Conservation (phyloP, 2,329 filamentous ascomycete genomes). For the Aspergillus melleus region DNA sequence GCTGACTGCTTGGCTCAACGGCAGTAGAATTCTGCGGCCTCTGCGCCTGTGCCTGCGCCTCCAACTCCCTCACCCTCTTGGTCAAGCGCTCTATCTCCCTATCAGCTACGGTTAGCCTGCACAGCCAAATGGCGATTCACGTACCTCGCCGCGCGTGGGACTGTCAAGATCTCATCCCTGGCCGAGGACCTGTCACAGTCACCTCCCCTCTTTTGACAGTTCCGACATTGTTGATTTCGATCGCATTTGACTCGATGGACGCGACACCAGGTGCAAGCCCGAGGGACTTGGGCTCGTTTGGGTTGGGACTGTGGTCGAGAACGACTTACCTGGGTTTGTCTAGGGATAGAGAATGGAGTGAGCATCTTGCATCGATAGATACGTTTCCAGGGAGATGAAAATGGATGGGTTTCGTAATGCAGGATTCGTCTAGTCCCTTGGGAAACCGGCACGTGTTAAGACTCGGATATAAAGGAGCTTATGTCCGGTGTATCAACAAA, state of each 20-base stretch:
- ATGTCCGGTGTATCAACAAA: too few relatives aligned
- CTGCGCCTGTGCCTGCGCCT: not conserved
- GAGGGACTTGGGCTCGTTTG: not conserved
- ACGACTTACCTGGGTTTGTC: too few relatives aligned
- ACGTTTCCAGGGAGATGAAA: too few relatives aligned
- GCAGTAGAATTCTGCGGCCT: too few relatives aligned
- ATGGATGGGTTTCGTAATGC: too few relatives aligned
- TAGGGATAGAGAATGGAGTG: too few relatives aligned
- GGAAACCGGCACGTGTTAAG: too few relatives aligned
- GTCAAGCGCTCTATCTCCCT: not conserved
- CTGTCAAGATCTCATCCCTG: not conserved
- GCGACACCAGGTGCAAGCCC: not conserved
- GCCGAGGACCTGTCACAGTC: not conserved
- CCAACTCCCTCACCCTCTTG: not conserved
- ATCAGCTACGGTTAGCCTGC: not conserved
- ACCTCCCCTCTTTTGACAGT: not conserved
- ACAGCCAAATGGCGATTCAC: not conserved
- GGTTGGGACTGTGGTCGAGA: not conserved
- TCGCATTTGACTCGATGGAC: not conserved
- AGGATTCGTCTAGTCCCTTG: too few relatives aligned
- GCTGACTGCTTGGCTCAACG: too few relatives aligned
- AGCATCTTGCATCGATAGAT: too few relatives aligned
- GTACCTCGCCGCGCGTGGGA: not conserved
- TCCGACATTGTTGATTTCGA: not conserved
- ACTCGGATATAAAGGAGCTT: too few relatives aligned